Base-by-base conservation (phyloP, 2,329 filamentous ascomycete genomes). In the Didymosphaeria variabile region DNA sequence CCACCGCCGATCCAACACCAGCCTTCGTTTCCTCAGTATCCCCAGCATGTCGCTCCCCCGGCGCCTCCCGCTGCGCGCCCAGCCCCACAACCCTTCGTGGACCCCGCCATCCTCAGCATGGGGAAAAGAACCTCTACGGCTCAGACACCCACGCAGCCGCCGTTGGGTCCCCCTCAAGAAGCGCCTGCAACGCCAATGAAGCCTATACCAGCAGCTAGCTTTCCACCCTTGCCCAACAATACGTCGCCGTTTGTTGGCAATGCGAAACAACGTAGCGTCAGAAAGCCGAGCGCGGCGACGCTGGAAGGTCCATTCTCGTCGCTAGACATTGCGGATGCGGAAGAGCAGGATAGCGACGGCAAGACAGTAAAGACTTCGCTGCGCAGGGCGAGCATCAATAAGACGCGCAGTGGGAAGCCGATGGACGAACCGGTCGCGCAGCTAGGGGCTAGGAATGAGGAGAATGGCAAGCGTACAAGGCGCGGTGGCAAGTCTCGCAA, bases 61-160 rank as follows among this genome's bases (percentile, higher is more conserved):
- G 55, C 58, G 19, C 49, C 55, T 38, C 44, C 53, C 21, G 63
- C 59, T 44, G 44, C 26, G 10, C 58, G 54, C 19, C 61, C 49
- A 29, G 76, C 80, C 64, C 68, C 82, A 32, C 70, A 82, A 32
- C 59, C 69, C 0, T 93, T 95, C 71, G 85, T 90, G n/a, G 92
- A 96, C 70, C 92, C 92, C 12, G 92, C 92, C 3, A 96, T 96
- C 58, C 75, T 96, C 49, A 93, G 91, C 73, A 86, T 92, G 74
- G 77, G 77, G 21, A 82, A 77, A 61, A 68, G 70, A 70, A 62
- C 77, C 69, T 54, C 75, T 71, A 50, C 69, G 19, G 65, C 66
- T 34, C 67, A 66, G 55, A 59, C 69, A 3, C 57, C 61, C 15
- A 63, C 63, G 21, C 69, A 71, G 42, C 45, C 67, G 15, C 59